These are phyloP conservation scores for Camelina sativa DNA, from an alignment of 345 rosid genomes.

Conservation along the genomic window DNA sequence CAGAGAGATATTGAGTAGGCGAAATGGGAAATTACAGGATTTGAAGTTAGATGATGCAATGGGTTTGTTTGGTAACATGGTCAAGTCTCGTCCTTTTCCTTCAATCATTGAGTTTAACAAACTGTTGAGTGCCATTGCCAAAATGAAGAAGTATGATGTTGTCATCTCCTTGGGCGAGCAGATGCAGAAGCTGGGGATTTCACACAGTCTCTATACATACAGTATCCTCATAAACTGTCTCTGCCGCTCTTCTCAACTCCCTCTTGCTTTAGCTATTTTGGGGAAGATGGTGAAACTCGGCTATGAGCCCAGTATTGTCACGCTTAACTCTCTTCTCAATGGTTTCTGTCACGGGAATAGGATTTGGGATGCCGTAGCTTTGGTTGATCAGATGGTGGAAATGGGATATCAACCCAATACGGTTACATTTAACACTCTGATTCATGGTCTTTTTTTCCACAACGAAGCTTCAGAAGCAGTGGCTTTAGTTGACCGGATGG, in stretches of 20 bases:
- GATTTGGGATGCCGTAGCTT: neutral
- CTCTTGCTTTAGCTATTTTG: neutral
- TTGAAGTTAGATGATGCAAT: constrained; percentile 3
- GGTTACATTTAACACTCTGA: rapidly evolving
- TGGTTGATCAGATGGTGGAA: constrained; percentile 16
- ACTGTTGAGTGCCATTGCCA: neutral
- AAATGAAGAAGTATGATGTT: constrained; percentile 6
- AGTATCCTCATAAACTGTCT: neutral
- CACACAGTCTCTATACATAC: constrained; percentile 1
- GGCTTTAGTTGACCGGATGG: neutral
- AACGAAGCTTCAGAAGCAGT: neutral
- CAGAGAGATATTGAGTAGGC: neutral
- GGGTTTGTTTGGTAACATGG: constrained; percentile 5
- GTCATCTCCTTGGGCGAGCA: constrained; percentile 4
- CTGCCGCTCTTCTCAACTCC: neutral
- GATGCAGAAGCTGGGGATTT: neutral
- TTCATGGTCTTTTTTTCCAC: neutral
- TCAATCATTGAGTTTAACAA: neutral
- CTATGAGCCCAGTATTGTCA: neutral
- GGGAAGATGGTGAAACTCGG: neutral
- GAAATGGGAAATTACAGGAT: neutral
- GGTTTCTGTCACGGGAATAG: neutral
- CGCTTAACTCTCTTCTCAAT: no score
- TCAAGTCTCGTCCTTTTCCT: neutral
- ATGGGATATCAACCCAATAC: neutral